Base-by-base conservation (phyloP, 192 early-diverging fungal species). In the Haplosporangium gracile region DNA sequence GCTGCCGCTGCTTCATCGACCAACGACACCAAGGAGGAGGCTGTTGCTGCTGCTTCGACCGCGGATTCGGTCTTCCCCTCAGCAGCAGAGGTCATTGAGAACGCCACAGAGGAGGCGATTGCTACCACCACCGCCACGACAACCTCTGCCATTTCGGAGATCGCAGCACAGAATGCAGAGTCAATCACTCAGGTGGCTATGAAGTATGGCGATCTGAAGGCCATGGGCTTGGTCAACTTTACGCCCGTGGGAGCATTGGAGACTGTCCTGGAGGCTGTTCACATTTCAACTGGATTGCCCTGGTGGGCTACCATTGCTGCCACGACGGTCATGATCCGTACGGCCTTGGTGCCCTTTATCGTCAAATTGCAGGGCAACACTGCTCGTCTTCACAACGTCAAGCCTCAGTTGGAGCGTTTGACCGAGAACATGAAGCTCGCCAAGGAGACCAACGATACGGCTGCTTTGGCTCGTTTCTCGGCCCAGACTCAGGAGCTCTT, bases 261-360 rank as follows among this genome's bases (percentile, higher is more conserved):
- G 87, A 90, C 89, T 9, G 72, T 93, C 9, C 78, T 98, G 39
- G 98, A 99, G 88, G 92, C 90, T 29, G 80, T 96, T 51, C 94
- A 97, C 82, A 95, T 98, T 22, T 88, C 89, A 36, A 94, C 94
- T 22, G 97, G 97, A 8, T 84, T 98, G 74, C 97, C 97, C 7
- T 99, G 98, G 98, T 98, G 96, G 96, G 95, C 88, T 11, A 94
- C 97, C n/a, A 98, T 99, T 74, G 92, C 91, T 8, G 85, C 80
- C 15, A 83, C 93, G 2, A 97, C 96, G 0, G 45, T 98, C 39
- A 70, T 90, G 11, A 89, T 97, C 29, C 95, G 97, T 72, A 79
- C 92, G 0, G 88, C 91, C 6, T 70, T 97, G 36, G 85, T 97
- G 45, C 97, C 97, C 1, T 71, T 97, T 29, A 91, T 93, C 29